Conservation (phyloP, 176 grass and related monocot genomes). For the Oryza meyeriana region DNA sequence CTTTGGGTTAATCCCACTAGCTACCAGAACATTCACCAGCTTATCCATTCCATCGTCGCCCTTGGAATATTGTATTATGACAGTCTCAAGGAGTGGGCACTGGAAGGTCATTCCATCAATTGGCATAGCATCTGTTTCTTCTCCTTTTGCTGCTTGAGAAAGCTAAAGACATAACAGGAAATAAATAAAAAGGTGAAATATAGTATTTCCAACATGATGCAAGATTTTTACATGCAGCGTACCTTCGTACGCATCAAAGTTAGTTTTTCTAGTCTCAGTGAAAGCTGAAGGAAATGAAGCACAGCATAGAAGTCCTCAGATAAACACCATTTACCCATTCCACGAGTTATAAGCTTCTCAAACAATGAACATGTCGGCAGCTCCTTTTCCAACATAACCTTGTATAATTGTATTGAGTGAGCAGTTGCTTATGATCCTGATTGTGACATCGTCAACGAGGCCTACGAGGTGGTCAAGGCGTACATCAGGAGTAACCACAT, state of each 20-base stretch:
- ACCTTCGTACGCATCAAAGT: background rate
- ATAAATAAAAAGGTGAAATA: background rate
- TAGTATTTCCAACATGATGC: background rate
- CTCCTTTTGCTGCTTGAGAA: background rate
- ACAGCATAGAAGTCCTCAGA: background rate
- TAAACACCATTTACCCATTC: slow-evolving; percentile 25
- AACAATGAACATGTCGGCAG: slow-evolving; percentile 16
- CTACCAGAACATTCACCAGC: slow-evolving; percentile 7
- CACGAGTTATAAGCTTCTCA: background rate
- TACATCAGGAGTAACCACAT: too few relatives aligned
- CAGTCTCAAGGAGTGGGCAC: slow-evolving; percentile 25
- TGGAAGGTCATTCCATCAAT: slow-evolving; percentile 5
- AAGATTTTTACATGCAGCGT: background rate
- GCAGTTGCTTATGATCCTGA: too few relatives aligned
- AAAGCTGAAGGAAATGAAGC: slow-evolving; percentile 33
- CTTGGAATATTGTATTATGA: slow-evolving; percentile 16
- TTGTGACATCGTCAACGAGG: too few relatives aligned
- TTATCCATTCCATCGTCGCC: background rate
- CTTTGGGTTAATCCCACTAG: background rate
- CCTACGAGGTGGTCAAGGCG: too few relatives aligned
- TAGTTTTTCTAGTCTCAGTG: slow-evolving; percentile 19
- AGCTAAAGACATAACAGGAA: background rate
- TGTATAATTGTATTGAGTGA: too few relatives aligned
- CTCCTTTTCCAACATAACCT: slow-evolving; percentile 35
- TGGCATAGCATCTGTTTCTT: background rate